Percentiles rank a stretch among this genome's conserved stretches.
phyloP scores from a whole-genome alignment of 2,329 filamentous ascomycete genomes.

The Teratosphaeria destructans region DNA sequence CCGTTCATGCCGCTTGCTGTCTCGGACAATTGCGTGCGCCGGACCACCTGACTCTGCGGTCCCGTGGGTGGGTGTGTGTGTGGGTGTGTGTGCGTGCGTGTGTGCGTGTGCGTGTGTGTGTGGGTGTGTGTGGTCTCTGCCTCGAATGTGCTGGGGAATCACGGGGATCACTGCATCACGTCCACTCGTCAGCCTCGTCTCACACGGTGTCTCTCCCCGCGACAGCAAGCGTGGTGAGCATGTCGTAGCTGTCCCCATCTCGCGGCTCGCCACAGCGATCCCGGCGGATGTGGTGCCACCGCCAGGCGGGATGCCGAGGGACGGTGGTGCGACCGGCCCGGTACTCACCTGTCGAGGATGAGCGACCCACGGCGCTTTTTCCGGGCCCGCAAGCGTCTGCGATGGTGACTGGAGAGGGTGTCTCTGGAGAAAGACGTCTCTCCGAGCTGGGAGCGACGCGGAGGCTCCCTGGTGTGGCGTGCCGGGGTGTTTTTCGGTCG shows the following conservation, averaged over 20 bases:
- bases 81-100: background rate
- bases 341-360: conserved; percentile 5
- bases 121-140: background rate
- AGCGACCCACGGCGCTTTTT: conserved; percentile 1
- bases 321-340: background rate
- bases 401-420: background rate
- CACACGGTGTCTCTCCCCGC: conserved; percentile 8
- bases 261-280: conserved; percentile 1
- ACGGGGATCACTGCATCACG: background rate
- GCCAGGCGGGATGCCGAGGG: conserved; percentile 2
- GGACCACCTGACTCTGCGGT: background rate
- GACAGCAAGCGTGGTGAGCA: conserved; percentile 1
- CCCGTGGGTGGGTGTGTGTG: background rate
- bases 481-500: background rate
- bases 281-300: conserved; percentile 2
- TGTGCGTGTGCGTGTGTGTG: background rate
- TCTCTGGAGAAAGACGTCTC: background rate
- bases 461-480: background rate
- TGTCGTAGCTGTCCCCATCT: conserved; percentile 2
- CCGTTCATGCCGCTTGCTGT: conserved; percentile 3
- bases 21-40: background rate
- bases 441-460: background rate
- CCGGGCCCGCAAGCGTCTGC: background rate
- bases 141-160: background rate
- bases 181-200: conserved; percentile 3